These are phyloP conservation scores for Entrophospora sp. DNA, from an alignment of 192 early-diverging fungal species.

Conservation along the genomic window DNA sequence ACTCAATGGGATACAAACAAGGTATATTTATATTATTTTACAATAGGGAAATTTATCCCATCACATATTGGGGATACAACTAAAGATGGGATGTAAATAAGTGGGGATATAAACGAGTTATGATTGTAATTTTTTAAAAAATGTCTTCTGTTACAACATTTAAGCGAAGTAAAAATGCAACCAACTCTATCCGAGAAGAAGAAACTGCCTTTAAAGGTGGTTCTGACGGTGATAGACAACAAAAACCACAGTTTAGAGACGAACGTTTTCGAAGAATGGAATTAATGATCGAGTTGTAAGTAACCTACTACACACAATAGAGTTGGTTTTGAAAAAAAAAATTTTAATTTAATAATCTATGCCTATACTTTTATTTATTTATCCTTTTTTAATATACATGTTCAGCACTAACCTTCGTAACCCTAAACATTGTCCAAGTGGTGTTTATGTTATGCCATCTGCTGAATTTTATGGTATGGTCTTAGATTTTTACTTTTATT, in stretches of 20 bases:
- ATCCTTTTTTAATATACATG: background rate
- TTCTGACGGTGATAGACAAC: background rate
- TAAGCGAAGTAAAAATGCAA: too few relatives aligned
- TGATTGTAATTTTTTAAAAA: too few relatives aligned
- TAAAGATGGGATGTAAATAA: too few relatives aligned
- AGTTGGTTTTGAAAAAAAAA: background rate
- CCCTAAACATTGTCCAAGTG: slow-evolving; percentile 74
- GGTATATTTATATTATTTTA: too few relatives aligned
- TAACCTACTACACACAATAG: background rate
- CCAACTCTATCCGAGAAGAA: background rate
- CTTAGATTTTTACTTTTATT: too few relatives aligned
- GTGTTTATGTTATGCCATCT: slow-evolving; percentile 82
- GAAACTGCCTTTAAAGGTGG: background rate
- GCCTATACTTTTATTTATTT: too few relatives aligned
- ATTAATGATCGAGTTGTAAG: slow-evolving; percentile 22
- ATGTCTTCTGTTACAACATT: too few relatives aligned
- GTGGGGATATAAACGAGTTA: too few relatives aligned
- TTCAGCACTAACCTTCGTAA: slow-evolving; percentile 63
- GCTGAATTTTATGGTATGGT: too few relatives aligned
- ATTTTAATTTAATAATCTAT: background rate
- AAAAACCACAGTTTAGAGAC: slow-evolving; percentile 13
- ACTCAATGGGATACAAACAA: too few relatives aligned
- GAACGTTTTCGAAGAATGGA: slow-evolving; percentile 21
- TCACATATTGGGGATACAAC: too few relatives aligned
- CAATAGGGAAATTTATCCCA: too few relatives aligned